These are phyloP conservation scores for Nakazawaea ambrosiae DNA, from an alignment of 805 yeast genomes.

Conservation along the genomic window DNA sequence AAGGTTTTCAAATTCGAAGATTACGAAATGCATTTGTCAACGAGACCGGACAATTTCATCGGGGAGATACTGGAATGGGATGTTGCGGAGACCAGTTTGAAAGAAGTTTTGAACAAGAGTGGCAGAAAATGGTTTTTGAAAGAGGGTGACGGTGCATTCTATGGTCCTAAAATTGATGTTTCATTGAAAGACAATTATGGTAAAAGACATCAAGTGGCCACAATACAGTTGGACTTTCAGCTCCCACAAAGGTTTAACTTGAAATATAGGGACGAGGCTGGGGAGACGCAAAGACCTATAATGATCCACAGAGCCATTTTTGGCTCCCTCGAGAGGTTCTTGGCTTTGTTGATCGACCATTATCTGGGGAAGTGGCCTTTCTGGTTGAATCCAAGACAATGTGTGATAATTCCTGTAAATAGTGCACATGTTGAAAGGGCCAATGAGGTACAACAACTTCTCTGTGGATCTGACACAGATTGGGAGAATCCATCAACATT, in stretches of 20 bases:
- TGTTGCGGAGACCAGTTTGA: conserved; percentile 65
- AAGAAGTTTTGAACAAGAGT: conserved; percentile 43
- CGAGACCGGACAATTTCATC: conserved; percentile 74
- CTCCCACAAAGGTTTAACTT: conserved; percentile 80
- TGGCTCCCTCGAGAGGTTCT: conserved; percentile 89
- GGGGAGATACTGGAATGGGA: conserved; percentile 80
- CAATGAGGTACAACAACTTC: conserved; percentile 30
- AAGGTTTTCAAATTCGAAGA: conserved; percentile 51
- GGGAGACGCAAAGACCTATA: conserved; percentile 63
- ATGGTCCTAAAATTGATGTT: conserved; percentile 95
- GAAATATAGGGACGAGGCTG: conserved; percentile 51
- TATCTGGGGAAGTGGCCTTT: conserved; percentile 95
- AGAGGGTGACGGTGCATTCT: conserved; percentile 95
- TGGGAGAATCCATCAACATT: conserved; percentile 42
- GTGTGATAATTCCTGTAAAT: conserved; percentile 69
- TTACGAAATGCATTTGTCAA: conserved; percentile 67
- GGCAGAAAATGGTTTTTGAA: conserved; percentile 60
- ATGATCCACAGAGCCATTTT: conserved; percentile 94
- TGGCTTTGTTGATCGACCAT: conserved; percentile 87
- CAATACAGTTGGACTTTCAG: conserved; percentile 93
- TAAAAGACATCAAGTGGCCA: conserved; percentile 89
- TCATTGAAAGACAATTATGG: conserved; percentile 72
- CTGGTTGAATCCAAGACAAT: conserved; percentile 93
- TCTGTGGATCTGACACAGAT: conserved; percentile 40
- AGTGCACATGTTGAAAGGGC: conserved; percentile 58